These are phyloP conservation scores for Gliomastix tumulicola DNA, from an alignment of 2,329 filamentous ascomycete species.

Conservation along the genomic window DNA sequence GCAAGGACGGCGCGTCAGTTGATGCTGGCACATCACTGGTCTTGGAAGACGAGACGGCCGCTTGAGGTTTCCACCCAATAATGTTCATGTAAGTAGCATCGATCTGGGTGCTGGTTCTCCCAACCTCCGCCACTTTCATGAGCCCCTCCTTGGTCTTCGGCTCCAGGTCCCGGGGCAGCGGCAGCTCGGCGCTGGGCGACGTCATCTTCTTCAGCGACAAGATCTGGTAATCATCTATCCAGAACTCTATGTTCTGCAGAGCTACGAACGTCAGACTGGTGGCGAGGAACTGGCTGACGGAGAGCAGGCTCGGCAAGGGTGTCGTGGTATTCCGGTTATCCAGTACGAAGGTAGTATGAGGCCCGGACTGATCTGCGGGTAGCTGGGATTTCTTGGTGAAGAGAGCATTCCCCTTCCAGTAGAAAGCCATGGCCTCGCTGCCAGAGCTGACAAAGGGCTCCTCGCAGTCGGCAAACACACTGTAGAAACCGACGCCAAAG, in stretches of 20 bases:
- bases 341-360: conserved; percentile 84
- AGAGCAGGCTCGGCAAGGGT: conserved; percentile 77
- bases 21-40: conserved; percentile 19
- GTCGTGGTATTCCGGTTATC: conserved; percentile 89
- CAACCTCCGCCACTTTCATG: conserved; percentile 79
- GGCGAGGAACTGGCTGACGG: conserved; percentile 84
- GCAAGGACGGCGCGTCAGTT: conserved; percentile 50
- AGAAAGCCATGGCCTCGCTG: conserved; percentile 91
- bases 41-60: conserved; percentile 29
- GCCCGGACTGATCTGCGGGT: conserved; percentile 56
- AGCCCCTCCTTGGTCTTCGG: conserved; percentile 78
- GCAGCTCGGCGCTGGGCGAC: conserved; percentile 66
- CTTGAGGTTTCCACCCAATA: conserved; percentile 71
- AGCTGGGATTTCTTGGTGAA: conserved; percentile 84
- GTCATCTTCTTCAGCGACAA: conserved; percentile 76
- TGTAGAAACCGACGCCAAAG: conserved; percentile 98
- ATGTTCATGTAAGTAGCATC: conserved; percentile 85
- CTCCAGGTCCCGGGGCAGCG: conserved; percentile 72
- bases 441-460: conserved; percentile 96
- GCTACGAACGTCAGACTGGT: conserved; percentile 96
- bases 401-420: conserved; percentile 97
- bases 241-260: conserved; percentile 79
- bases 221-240: conserved; percentile 81
- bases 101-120: conserved; percentile 83
- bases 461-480: conserved; percentile 96